Base-by-base conservation (phyloP, 139 green algal species). In the Nannochloris sp. region DNA sequence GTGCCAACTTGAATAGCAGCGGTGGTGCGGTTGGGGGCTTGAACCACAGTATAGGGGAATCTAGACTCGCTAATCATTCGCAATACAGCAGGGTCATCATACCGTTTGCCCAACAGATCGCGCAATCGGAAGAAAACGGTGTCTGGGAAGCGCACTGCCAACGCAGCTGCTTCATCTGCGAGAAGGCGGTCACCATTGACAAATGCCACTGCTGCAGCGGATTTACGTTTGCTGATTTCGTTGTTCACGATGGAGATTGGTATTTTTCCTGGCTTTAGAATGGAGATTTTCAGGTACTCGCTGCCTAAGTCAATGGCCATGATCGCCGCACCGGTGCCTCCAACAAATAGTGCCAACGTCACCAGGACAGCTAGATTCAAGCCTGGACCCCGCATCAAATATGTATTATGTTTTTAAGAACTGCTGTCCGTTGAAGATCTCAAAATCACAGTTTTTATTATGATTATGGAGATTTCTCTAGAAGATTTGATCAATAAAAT, bases 201-300 rank as follows among this genome's bases (percentile, higher is more conserved):
- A 54, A 96, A 89, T 3, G 82, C 89, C 12, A 99, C 89, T 13
- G 91, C 62, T n/a, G 89, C 77, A 2, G 90, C 82, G 1, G 89
- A 85, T 75, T 97, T 97, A 7, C 93, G 72, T 65, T 92, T 96
- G 63, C 70, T 89, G 75, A 97, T 93, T 61, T 99, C 94, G 64
- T 99, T 99, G 29, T 86, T 86, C 6, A 95, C 94, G 33, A 97
- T 82, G 12, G 58, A 74, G 42, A 95, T 92, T 32, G 90, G 90
- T 12, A 83, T 85, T 23, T 77, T 67, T 4, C 90, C 89, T 7
- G 89, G 82, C 70, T 92, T 91, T 12, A 97, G 87, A 4, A 97
- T 70, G 10, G 81, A 86, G 1, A 98, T 84, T 60, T 97, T 98
- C 2, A 99, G 47, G 62, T 76, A 93, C 67, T 98, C 93, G 8